Percentiles rank a stretch among this genome's conserved stretches.
Evolutionary conservation across 2,329 filamentous ascomycete species (phyloP).

Genomic region (Aspergillus oerlinghausenensis): DNA sequence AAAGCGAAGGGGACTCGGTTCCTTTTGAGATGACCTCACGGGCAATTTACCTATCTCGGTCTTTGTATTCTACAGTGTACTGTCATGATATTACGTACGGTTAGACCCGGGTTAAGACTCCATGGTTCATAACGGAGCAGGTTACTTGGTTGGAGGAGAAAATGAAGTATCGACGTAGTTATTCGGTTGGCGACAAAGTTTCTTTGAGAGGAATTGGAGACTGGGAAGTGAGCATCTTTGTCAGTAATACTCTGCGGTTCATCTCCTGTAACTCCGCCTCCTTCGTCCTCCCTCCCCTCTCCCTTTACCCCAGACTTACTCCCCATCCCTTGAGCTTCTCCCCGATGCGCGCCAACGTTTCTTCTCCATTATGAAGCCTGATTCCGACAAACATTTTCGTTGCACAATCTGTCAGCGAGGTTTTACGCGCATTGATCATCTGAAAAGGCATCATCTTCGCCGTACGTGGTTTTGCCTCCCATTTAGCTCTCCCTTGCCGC

Average conservation of each 20-base stretch:
- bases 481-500: not conserved
- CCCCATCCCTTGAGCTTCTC: constrained; percentile 14
- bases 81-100: not conserved
- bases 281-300: constrained; percentile 7
- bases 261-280: constrained; percentile 2
- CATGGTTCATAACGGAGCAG: too few relatives aligned
- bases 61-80: not conserved
- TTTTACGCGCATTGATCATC: constrained; percentile 46
- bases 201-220: too few relatives aligned
- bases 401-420: constrained; percentile 42
- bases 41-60: not conserved
- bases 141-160: too few relatives aligned
- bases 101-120: not conserved
- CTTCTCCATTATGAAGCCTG: constrained; percentile 28
- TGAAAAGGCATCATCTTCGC: constrained; percentile 45
- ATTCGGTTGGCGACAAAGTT: too few relatives aligned
- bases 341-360: constrained; percentile 17
- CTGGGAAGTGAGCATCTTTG: too few relatives aligned
- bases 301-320: constrained; percentile 15
- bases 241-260: not conserved
- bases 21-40: not conserved
- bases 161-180: too few relatives aligned
- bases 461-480: constrained; percentile 29
- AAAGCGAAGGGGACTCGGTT: not conserved
- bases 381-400: constrained; percentile 38